Evolutionary conservation across 1,139 yeast genomes (phyloP).

Genomic region (Saccharomyces hybrid): DNA sequence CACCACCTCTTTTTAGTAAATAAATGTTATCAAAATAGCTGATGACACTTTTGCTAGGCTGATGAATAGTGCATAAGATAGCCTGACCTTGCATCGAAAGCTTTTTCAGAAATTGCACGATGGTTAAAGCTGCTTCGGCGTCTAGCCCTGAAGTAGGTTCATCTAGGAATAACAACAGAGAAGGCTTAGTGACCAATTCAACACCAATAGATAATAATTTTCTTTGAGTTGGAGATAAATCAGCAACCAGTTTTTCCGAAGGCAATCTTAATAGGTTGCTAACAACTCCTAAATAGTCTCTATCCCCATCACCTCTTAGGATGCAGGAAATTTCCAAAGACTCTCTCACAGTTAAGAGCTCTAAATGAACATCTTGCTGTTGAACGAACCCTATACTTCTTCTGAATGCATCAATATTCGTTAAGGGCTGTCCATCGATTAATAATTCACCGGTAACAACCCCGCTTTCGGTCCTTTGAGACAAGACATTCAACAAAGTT

Average conservation of each 20-base stretch:
- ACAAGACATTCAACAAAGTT: conserved; percentile 44
- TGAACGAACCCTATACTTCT: conserved; percentile 53
- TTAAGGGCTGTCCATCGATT: conserved; percentile 43
- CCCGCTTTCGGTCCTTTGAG: conserved; percentile 44
- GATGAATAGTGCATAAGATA: conserved; percentile 42
- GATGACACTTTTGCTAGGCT: conserved; percentile 31
- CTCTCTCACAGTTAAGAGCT: conserved; percentile 44
- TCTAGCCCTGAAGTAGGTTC: conserved; percentile 45
- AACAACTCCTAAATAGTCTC: conserved; percentile 41
- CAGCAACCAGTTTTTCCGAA: conserved; percentile 35
- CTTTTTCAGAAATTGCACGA: conserved; percentile 36
- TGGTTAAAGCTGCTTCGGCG: conserved; percentile 43
- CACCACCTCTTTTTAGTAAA: conserved; percentile 37
- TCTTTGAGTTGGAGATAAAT: conserved; percentile 36
- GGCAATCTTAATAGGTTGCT: conserved; percentile 36
- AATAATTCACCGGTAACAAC: conserved; percentile 48
- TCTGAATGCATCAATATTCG: conserved; percentile 37
- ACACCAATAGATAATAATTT: conserved; percentile 49
- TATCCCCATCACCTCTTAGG: conserved; percentile 42
- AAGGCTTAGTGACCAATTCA: conserved; percentile 43
- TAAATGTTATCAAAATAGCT: conserved; percentile 37
- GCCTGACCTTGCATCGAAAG: conserved; percentile 43
- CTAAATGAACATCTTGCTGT: conserved; percentile 49
- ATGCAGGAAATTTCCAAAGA: conserved; percentile 44
- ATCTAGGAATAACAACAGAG: conserved; percentile 39